A percentile compares a stretch with the other conserved stretches of the same genome.
phyloP scores from a whole-genome alignment of 2,329 filamentous ascomycete genomes.

The Corinectria fuckeliana region DNA sequence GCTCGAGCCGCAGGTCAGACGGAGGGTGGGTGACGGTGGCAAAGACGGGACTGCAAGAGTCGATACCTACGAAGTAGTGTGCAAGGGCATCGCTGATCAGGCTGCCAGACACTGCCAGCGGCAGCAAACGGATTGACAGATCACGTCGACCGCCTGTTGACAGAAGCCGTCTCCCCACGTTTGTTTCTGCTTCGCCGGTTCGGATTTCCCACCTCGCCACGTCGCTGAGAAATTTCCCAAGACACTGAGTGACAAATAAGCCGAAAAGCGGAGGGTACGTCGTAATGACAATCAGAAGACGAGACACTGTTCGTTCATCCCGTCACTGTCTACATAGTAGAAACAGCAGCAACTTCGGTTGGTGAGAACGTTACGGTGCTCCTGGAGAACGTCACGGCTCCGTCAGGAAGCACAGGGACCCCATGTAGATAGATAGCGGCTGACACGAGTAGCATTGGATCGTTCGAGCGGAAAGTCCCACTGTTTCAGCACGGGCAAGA shows the following conservation, averaged over 20 bases:
- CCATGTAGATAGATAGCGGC: conserved; percentile 13
- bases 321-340: not conserved
- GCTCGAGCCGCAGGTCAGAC: conserved; percentile 3
- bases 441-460: conserved; percentile 12
- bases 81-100: conserved; percentile 3
- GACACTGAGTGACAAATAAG: not conserved
- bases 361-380: not conserved
- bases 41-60: conserved; percentile 1
- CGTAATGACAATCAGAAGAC: not conserved
- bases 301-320: conserved; percentile 1
- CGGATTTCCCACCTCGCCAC: not conserved
- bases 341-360: conserved; percentile 2
- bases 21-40: conserved; percentile 2
- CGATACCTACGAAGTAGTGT: no score
- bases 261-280: not conserved
- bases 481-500: conserved; percentile 11
- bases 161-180: not conserved
- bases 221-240: not conserved
- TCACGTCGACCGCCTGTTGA: not conserved
- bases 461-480: not conserved
- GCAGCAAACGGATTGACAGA: not conserved
- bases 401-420: conserved; percentile 13
- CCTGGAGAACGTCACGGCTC: conserved; percentile 2
- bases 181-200: conserved; percentile 2
- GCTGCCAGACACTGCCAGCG: not conserved